Conservation (phyloP, 345 rosid species). For the Eucalyptus decipiens region DNA sequence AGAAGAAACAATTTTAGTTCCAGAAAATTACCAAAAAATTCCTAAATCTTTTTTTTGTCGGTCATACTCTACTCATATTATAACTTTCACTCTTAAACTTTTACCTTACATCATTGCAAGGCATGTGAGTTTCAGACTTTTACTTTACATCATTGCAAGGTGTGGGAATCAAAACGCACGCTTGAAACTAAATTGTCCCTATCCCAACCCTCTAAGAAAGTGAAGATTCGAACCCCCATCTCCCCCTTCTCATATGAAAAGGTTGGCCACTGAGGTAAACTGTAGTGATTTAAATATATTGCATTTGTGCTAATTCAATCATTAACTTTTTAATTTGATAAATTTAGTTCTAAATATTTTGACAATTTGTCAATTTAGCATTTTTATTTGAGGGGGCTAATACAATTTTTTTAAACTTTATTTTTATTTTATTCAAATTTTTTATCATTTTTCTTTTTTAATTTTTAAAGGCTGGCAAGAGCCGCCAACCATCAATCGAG, state of each 20-base stretch:
- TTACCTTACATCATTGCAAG: accelerated
- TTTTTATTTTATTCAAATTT: no score
- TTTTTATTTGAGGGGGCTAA: no score
- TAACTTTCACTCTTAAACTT: accelerated
- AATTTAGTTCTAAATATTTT: accelerated
- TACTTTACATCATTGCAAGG: accelerated
- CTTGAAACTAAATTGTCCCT: accelerated
- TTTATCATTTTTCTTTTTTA: accelerated
- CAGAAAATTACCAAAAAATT: no score
- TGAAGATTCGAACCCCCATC: accelerated
- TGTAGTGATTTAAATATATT: accelerated
- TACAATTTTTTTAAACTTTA: no score
- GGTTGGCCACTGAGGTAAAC: accelerated
- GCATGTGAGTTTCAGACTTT: accelerated
- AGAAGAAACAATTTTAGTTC: neutral
- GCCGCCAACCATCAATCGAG: accelerated
- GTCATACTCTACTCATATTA: accelerated
- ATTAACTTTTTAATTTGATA: no score
- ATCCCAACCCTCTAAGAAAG: accelerated
- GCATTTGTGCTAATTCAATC: accelerated
- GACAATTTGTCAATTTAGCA: no score
- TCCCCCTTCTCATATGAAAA: accelerated
- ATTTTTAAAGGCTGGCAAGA: no score
- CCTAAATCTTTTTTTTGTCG: accelerated
- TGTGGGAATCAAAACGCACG: accelerated